Percentiles rank a stretch among this genome's conserved stretches.
phyloP scores from a whole-genome alignment of 2,329 filamentous ascomycete genomes.

The Pseudogymnoascus pannorum region DNA sequence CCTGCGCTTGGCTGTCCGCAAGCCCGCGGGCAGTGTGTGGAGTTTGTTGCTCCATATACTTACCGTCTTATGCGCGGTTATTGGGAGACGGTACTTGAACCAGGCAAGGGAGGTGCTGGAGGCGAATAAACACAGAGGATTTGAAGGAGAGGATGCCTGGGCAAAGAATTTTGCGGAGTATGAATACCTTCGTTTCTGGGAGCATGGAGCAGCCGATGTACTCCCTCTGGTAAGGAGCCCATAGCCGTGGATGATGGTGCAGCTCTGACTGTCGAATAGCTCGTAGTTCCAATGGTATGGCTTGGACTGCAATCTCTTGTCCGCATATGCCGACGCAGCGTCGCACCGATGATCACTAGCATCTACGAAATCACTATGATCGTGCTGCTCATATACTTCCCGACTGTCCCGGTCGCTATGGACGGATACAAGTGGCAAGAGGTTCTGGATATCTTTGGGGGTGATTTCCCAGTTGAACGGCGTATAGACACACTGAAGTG shows the following conservation, averaged over 20 bases:
- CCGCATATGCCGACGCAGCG: neutral
- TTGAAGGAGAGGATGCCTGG: too few relatives aligned
- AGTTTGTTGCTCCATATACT: neutral
- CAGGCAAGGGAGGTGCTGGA: neutral
- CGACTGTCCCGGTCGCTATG: neutral
- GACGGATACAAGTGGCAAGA: conserved; percentile 1
- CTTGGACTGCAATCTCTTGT: neutral
- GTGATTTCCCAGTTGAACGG: neutral
- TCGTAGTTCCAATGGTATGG: neutral
- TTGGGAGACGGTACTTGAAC: neutral
- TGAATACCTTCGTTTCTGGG: neutral
- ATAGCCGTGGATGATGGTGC: neutral
- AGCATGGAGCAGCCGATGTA: neutral
- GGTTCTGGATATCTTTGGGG: neutral
- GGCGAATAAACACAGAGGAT: too few relatives aligned
- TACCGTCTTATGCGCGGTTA: neutral
- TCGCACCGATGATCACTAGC: neutral
- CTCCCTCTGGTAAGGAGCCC: neutral
- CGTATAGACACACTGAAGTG: neutral
- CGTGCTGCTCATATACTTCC: conserved; percentile 1
- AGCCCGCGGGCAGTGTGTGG: neutral
- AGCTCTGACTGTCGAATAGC: neutral
- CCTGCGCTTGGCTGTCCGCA: neutral
- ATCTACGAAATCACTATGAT: conserved; percentile 5
- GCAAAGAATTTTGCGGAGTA: neutral